These are phyloP conservation scores for Mucor ambiguus DNA, from an alignment of 371 early-diverging fungal species.

Conservation along the genomic window DNA sequence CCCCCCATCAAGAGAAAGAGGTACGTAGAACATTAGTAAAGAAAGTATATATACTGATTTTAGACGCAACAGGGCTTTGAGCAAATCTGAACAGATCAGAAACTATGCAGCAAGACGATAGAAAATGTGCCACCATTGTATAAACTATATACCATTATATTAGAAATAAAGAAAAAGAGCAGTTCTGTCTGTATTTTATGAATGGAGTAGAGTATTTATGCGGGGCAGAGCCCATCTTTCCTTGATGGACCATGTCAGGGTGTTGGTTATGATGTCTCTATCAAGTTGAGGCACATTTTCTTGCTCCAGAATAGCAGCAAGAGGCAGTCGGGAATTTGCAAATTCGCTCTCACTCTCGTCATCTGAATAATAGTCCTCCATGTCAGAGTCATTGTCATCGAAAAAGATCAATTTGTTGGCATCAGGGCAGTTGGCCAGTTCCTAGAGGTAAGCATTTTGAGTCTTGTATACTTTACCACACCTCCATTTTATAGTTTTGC, in stretches of 20 bases:
- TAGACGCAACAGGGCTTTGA: not conserved
- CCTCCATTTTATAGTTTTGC: not conserved
- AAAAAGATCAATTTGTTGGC: conserved; percentile 47
- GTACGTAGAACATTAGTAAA: too few relatives aligned
- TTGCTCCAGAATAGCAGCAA: conserved; percentile 34
- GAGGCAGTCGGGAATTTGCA: conserved; percentile 31
- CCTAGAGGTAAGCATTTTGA: conserved; percentile 20
- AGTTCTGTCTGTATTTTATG: not conserved
- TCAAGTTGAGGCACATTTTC: conserved; percentile 31
- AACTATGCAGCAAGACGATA: conserved; percentile 6
- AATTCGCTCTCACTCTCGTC: conserved; percentile 30
- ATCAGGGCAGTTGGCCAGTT: conserved; percentile 44
- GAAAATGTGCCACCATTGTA: not conserved
- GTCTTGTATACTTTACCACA: not conserved
- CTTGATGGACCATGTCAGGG: conserved; percentile 43
- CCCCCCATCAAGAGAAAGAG: not conserved
- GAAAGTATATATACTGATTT: too few relatives aligned
- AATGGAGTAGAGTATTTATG: not conserved
- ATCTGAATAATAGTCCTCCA: conserved; percentile 7
- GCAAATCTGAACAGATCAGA: not conserved
- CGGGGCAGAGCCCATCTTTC: conserved; percentile 26
- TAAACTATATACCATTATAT: conserved; percentile 1
- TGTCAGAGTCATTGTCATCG: conserved; percentile 2
- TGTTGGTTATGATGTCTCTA: conserved; percentile 12
- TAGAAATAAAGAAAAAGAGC: not conserved